These are phyloP conservation scores for Cryphonectria nitschkei DNA, from an alignment of 2,329 filamentous ascomycete genomes.

Conservation along the genomic window DNA sequence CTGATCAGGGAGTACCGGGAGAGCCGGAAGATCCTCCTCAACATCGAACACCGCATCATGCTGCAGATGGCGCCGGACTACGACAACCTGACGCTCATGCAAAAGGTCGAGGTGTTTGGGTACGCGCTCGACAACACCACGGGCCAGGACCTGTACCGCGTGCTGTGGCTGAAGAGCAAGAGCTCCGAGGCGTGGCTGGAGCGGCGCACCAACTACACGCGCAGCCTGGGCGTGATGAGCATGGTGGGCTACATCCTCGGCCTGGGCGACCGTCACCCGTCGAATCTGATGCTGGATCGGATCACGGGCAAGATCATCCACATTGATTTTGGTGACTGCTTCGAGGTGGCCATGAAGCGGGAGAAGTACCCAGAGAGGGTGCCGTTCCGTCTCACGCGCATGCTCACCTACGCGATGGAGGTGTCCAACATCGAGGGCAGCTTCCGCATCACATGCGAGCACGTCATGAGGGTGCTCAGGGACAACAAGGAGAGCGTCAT, in stretches of 20 bases:
- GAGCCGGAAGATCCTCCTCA: conserved; percentile 93
- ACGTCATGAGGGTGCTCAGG: conserved; percentile 94
- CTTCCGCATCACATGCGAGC: conserved; percentile 97
- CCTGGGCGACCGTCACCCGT: conserved; percentile 93
- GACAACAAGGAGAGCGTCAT: conserved; percentile 99
- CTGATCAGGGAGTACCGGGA: conserved; percentile 97
- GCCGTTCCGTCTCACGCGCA: conserved; percentile 94
- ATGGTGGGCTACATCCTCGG: conserved; percentile 99
- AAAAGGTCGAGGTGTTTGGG: conserved; percentile 99
- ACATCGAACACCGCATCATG: conserved; percentile 99
- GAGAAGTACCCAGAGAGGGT: conserved; percentile 98
- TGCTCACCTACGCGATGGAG: conserved; percentile 99
- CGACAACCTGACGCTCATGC: conserved; percentile 98
- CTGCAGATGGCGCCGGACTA: conserved; percentile 99
- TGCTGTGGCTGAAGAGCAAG: conserved; percentile 98
- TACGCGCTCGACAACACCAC: conserved; percentile 99
- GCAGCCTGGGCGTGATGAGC: conserved; percentile 98
- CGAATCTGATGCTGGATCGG: conserved; percentile 95
- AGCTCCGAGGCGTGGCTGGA: conserved; percentile 98
- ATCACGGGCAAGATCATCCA: conserved; percentile 97
- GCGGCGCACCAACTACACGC: conserved; percentile 96
- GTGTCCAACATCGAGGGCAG: conserved; percentile 99
- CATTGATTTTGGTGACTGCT: conserved; percentile 99
- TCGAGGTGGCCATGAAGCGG: conserved; percentile 98
- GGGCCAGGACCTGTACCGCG: conserved; percentile 95